phyloP scores from a whole-genome alignment of 768 basidiomycete species.

The Mycena pura region DNA sequence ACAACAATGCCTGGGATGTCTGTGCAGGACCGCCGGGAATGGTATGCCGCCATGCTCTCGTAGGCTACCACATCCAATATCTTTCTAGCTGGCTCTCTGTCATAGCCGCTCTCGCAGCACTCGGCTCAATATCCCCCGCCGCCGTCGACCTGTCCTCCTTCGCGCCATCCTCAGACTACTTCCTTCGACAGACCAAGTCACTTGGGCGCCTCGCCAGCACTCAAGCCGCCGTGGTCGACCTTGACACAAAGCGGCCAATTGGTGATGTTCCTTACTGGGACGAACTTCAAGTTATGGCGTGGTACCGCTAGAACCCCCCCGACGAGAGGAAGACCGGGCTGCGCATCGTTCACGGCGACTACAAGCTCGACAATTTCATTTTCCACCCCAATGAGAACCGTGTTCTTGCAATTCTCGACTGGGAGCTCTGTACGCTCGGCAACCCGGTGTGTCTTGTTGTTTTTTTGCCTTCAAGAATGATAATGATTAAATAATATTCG shows the following conservation, averaged over 20 bases:
- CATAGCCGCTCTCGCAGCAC: conserved; percentile 69
- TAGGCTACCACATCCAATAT: background rate
- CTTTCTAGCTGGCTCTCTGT: conserved; percentile 79
- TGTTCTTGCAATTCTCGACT: conserved; percentile 95
- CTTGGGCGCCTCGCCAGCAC: conserved; percentile 76
- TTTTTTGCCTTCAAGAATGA: conserved; percentile 2
- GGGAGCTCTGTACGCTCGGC: conserved; percentile 96
- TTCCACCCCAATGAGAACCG: conserved; percentile 92
- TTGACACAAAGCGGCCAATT: conserved; percentile 62
- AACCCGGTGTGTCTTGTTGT: conserved; percentile 70
- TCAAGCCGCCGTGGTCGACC: conserved; percentile 73
- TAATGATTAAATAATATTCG: too few relatives aligned
- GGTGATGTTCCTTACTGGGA: conserved; percentile 81
- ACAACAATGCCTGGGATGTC: conserved; percentile 73
- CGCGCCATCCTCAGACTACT: conserved; percentile 81
- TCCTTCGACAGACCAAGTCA: conserved; percentile 92
- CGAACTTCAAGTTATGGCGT: conserved; percentile 72
- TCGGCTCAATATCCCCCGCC: conserved; percentile 68
- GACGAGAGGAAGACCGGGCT: conserved; percentile 76
- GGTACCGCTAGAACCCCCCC: conserved; percentile 80
- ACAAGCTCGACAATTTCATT: conserved; percentile 96
- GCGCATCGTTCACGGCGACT: conserved; percentile 97
- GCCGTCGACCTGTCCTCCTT: conserved; percentile 74
- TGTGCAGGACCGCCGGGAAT: conserved; percentile 67
- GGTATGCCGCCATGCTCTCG: conserved; percentile 52